A percentile compares a stretch with the other conserved stretches of the same genome.
Conservation (phyloP, 23 red algal species). For the Gracilaria vermiculophylla region DNA sequence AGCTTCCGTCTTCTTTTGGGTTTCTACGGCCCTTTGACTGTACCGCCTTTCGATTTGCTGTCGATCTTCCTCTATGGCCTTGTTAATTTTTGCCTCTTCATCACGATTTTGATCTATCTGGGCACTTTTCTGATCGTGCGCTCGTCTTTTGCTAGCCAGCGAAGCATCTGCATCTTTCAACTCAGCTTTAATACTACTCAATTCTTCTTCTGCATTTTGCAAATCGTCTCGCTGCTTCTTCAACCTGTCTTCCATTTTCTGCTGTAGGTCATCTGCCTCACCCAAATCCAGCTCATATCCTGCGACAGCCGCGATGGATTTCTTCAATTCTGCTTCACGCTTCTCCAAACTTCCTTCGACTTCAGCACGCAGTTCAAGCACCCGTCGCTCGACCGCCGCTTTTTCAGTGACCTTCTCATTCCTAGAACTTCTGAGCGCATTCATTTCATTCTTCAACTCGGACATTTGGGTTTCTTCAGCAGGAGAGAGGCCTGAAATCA, state of each 20-base stretch:
- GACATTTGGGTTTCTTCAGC: constrained; percentile 58
- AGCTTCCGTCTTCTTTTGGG: constrained; percentile 71
- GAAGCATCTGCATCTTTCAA: constrained; percentile 24
- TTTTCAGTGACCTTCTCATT: not conserved
- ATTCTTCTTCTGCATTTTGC: constrained; percentile 20
- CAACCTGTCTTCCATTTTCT: constrained; percentile 13
- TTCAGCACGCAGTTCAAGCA: constrained; percentile 53
- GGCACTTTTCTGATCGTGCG: not conserved
- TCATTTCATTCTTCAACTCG: constrained; percentile 24
- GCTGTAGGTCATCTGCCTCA: constrained; percentile 4
- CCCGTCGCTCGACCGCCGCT: constrained; percentile 19
- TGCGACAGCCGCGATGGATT: constrained; percentile 23
- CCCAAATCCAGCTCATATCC: not conserved
- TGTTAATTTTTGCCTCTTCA: constrained; percentile 63
- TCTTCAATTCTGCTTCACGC: constrained; percentile 43
- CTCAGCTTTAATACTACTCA: constrained; percentile 2
- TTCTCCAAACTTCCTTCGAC: constrained; percentile 65
- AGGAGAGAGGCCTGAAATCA: constrained; percentile 53
- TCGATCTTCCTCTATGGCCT: constrained; percentile 45
- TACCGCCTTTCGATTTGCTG: constrained; percentile 68
- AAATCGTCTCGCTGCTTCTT: constrained; percentile 5
- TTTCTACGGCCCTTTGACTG: constrained; percentile 43
- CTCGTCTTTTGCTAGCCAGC: not conserved
- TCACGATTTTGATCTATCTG: constrained; percentile 49
- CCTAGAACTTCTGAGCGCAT: constrained; percentile 5